phyloP scores from a whole-genome alignment of 345 rosid genomes.

The Eucalyptus marginata region DNA sequence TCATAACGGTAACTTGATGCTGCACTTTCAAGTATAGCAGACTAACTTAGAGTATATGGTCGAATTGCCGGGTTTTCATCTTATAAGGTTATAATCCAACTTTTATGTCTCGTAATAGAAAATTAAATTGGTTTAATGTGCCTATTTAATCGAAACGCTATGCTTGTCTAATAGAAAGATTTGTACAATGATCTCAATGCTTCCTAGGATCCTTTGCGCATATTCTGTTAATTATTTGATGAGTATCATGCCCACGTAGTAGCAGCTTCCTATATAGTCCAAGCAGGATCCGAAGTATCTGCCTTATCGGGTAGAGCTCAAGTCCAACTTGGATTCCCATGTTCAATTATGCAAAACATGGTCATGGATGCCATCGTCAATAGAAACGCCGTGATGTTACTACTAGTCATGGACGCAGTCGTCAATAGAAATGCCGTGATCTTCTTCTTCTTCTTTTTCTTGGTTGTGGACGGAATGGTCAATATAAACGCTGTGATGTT shows the following conservation, averaged over 20 bases:
- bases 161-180: not conserved
- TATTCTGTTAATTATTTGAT: not conserved
- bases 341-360: not conserved
- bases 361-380: not conserved
- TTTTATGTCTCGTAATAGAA: not conserved
- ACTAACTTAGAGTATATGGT: not conserved
- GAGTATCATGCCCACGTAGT: not conserved
- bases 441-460: too few species aligned
- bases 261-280: not conserved
- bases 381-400: not conserved
- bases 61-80: not conserved
- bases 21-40: not conserved
- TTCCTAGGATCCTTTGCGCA: too few species aligned
- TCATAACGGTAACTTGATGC: not conserved
- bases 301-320: not conserved
- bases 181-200: not conserved
- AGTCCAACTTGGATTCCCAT: not conserved
- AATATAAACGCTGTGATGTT: not conserved
- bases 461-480: not conserved
- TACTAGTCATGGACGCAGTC: not conserved
- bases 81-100: not conserved
- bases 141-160: not conserved
- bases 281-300: not conserved
- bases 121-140: not conserved
- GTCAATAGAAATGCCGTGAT: too few species aligned